Percentiles rank a stretch among this genome's conserved stretches.
Evolutionary conservation across 768 basidiomycete species (phyloP).

Genomic region (Lactarius sp.): DNA sequence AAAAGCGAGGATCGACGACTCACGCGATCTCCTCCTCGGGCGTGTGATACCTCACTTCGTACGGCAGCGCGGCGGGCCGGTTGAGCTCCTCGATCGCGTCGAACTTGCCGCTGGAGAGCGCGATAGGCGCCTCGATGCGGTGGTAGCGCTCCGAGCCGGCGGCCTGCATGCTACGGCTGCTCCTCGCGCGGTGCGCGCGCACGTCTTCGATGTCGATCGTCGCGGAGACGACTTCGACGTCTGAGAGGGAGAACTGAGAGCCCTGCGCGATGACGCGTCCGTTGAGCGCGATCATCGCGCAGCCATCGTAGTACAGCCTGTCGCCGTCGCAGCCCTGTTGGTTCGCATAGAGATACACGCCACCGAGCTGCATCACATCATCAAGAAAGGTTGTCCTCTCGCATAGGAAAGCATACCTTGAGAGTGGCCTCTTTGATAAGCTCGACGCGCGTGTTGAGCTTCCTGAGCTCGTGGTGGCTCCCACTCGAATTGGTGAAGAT

Average conservation of each 20-base stretch:
- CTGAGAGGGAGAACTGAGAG: constrained; percentile 90
- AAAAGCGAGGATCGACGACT: background rate
- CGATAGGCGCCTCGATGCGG: constrained; percentile 76
- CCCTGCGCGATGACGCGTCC: constrained; percentile 92
- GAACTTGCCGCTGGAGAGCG: constrained; percentile 71
- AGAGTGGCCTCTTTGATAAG: constrained; percentile 95
- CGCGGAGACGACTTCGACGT: constrained; percentile 94
- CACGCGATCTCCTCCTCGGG: constrained; percentile 99
- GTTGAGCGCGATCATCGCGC: constrained; percentile 93
- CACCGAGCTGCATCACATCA: constrained; percentile 63
- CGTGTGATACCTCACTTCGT: constrained; percentile 66
- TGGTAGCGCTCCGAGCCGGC: constrained; percentile 69
- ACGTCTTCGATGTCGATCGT: constrained; percentile 98
- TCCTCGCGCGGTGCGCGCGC: constrained; percentile 77
- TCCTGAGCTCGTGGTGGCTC: constrained; percentile 97
- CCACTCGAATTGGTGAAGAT: constrained; percentile 99
- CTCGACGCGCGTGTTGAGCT: constrained; percentile 85
- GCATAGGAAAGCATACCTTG: constrained; percentile 50
- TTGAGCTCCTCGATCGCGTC: constrained; percentile 44
- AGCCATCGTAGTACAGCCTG: constrained; percentile 96
- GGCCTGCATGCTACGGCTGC: constrained; percentile 88
- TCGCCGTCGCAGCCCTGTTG: constrained; percentile 99
- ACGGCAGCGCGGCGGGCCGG: constrained; percentile 25
- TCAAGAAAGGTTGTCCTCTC: background rate
- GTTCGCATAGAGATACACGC: constrained; percentile 96